phyloP scores from a whole-genome alignment of 169 alveolate species.

The Plasmodium fragile region DNA sequence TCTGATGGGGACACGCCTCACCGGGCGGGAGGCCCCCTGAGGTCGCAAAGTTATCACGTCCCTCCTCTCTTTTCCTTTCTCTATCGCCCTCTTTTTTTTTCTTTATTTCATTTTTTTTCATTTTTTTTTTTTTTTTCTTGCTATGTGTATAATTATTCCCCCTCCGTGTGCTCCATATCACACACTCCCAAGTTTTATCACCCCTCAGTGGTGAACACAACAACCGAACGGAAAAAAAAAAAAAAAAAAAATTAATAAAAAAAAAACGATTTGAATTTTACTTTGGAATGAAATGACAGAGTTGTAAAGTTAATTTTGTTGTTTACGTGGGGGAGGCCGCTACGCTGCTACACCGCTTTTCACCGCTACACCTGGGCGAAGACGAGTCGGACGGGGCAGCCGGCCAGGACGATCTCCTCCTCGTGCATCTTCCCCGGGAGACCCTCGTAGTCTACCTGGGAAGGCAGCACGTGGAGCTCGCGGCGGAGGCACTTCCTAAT shows the following conservation, averaged over 20 bases:
- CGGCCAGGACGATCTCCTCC: constrained; percentile 14
- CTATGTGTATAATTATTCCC: no score
- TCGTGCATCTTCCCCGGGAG: constrained; percentile 17
- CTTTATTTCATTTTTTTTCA: no score
- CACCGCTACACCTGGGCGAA: constrained; percentile 8
- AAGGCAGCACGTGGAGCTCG: background rate
- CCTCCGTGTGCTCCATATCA: background rate
- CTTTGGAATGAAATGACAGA: background rate
- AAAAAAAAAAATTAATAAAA: no score
- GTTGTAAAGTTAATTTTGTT: background rate
- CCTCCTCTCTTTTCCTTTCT: background rate
- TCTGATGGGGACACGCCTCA: background rate
- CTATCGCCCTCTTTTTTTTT: background rate
- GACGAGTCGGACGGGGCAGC: constrained; percentile 4
- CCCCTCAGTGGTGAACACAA: background rate
- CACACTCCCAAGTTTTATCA: background rate
- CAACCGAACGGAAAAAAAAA: background rate
- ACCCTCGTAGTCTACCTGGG: background rate
- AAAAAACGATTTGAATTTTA: background rate
- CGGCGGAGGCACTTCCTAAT: constrained; percentile 47
- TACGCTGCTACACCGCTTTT: no score
- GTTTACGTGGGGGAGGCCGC: background rate
- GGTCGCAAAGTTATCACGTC: background rate
- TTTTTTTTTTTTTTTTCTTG: no score
- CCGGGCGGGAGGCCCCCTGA: background rate